Evolutionary conservation across 2,329 filamentous ascomycete genomes (phyloP).

Genomic region (Trichoderma harzianum): DNA sequence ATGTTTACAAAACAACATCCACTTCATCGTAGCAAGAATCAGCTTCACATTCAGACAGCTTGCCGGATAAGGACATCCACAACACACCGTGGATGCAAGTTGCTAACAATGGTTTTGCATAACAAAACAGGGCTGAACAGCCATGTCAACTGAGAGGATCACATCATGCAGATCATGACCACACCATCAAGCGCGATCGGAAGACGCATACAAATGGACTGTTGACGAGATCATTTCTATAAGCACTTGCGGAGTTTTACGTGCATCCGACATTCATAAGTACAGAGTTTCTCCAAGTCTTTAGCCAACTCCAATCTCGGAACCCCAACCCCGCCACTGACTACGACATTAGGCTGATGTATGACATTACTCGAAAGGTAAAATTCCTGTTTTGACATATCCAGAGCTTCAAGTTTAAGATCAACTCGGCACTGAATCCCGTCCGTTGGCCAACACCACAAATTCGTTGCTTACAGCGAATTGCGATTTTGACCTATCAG

Average conservation of each 20-base stretch:
- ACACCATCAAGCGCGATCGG: background rate
- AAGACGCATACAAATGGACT: background rate
- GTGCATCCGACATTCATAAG: background rate
- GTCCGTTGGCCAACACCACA: background rate
- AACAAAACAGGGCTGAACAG: too few relatives aligned
- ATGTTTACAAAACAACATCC: background rate
- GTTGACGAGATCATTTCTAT: background rate
- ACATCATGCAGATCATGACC: background rate
- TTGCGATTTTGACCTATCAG: background rate
- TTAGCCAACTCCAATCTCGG: background rate
- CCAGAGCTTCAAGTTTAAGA: background rate
- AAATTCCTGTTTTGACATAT: background rate
- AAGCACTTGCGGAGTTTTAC: background rate
- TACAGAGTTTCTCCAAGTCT: background rate
- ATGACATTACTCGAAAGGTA: background rate
- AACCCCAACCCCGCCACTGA: background rate
- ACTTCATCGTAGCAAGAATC: background rate
- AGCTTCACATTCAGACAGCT: background rate
- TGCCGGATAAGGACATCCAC: background rate
- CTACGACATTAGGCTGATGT: background rate
- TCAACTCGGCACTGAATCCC: background rate
- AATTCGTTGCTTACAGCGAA: slow-evolving; percentile 1
- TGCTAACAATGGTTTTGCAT: background rate
- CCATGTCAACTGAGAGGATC: background rate
- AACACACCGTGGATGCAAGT: background rate